Percentiles rank a stretch among this genome's conserved stretches.
Conservation (phyloP, 441 rosid genomes). For the Francoa sonchifolia region DNA sequence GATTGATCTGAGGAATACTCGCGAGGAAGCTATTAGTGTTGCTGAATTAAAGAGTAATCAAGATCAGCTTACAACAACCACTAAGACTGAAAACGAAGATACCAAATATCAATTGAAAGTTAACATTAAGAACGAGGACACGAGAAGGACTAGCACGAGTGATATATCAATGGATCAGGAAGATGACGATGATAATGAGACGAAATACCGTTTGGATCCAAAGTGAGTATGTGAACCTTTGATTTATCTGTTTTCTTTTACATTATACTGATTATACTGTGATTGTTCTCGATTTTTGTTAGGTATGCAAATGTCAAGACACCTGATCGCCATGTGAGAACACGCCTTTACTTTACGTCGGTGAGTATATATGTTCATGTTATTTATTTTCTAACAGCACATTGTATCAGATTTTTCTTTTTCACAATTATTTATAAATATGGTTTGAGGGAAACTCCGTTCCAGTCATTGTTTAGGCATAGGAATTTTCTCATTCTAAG, state of each 20-base stretch:
- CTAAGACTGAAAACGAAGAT: slow-evolving; percentile 39
- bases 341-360: slow-evolving; percentile 97
- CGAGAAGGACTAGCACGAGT: slow-evolving; percentile 55
- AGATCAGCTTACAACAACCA: slow-evolving; percentile 35
- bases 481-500: not conserved
- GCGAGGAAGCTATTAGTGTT: slow-evolving; percentile 88
- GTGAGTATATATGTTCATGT: slow-evolving; percentile 35
- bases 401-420: not conserved
- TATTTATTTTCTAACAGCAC: not conserved
- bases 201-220: slow-evolving; percentile 95
- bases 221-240: slow-evolving; percentile 28
- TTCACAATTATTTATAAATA: not conserved
- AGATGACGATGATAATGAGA: slow-evolving; percentile 95
- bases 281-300: slow-evolving; percentile 6
- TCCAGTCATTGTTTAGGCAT: not conserved
- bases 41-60: slow-evolving; percentile 79
- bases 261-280: slow-evolving; percentile 8
- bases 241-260: slow-evolving; percentile 4
- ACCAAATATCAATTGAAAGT: slow-evolving; percentile 41
- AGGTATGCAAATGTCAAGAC: slow-evolving; percentile 98
- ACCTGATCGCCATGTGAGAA: slow-evolving; percentile 97
- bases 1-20: slow-evolving; percentile 92
- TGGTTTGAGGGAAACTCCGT: not conserved
- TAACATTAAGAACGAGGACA: slow-evolving; percentile 43
- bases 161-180: slow-evolving; percentile 64